Percentiles rank a stretch among this genome's conserved stretches.
Conservation (phyloP, 495 filamentous ascomycete genomes). For the Annulohypoxylon maeteangense region DNA sequence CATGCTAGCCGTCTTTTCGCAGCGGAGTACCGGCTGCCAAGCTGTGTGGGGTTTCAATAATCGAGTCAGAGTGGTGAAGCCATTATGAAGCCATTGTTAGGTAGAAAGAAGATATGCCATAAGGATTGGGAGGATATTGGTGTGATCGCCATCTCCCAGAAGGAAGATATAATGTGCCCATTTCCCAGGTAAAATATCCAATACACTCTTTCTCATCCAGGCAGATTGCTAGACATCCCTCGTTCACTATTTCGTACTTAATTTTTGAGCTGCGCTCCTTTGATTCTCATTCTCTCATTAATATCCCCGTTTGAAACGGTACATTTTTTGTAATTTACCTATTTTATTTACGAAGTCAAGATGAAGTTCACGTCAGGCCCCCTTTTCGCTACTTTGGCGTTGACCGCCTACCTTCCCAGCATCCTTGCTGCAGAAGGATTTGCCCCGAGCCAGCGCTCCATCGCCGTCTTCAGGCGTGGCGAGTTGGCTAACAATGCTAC, state of each 20-base stretch:
- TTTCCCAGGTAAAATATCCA: background rate
- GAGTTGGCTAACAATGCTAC: constrained; percentile 35
- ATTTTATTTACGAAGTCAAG: constrained; percentile 6
- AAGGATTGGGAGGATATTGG: background rate
- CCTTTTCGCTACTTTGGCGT: constrained; percentile 42
- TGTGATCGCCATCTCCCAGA: constrained; percentile 13
- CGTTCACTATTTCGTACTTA: background rate
- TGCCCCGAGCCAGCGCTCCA: constrained; percentile 13
- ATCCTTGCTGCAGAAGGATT: constrained; percentile 27
- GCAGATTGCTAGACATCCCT: constrained; percentile 10
- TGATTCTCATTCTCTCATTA: constrained; percentile 36
- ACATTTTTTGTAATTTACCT: constrained; percentile 19
- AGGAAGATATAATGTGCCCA: constrained; percentile 25
- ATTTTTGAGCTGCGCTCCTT: constrained; percentile 44
- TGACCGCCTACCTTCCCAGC: constrained; percentile 42
- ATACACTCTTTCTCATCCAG: background rate
- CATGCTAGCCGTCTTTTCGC: constrained; percentile 3
- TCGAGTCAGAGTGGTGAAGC: constrained; percentile 9
- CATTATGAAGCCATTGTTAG: constrained; percentile 7
- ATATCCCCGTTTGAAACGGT: constrained; percentile 44
- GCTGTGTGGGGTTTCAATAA: constrained; percentile 23
- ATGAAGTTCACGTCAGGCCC: constrained; percentile 42
- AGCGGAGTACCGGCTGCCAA: constrained; percentile 14
- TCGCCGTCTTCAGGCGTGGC: constrained; percentile 21
- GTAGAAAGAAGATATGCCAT: constrained; percentile 1